phyloP scores from a whole-genome alignment of 2,329 filamentous ascomycete genomes.

The Aspergillus phoenicis region DNA sequence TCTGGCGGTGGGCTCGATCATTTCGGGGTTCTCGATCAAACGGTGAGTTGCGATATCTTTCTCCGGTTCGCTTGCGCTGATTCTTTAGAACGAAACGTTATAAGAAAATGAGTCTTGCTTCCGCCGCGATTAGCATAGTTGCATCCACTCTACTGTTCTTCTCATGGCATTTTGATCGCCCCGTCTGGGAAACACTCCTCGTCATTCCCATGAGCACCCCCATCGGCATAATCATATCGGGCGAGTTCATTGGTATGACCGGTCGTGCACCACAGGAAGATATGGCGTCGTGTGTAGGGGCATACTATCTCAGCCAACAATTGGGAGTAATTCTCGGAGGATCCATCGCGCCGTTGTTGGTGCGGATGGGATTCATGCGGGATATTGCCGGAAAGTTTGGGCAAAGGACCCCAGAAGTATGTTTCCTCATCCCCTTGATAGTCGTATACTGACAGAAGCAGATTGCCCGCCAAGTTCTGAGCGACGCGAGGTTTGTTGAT shows the following conservation, averaged over 20 bases:
- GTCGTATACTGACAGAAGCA: neutral
- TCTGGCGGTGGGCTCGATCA: neutral
- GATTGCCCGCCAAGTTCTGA: neutral
- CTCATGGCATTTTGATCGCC: neutral
- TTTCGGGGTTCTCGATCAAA: neutral
- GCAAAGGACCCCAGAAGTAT: neutral
- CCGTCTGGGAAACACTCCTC: slow-evolving; percentile 2
- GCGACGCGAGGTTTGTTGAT: neutral
- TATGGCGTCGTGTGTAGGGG: neutral
- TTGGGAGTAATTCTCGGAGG: slow-evolving; percentile 5
- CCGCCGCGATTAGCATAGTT: neutral
- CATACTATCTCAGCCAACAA: slow-evolving; percentile 11
- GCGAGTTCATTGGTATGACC: slow-evolving; percentile 7
- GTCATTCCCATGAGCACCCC: slow-evolving; percentile 6
- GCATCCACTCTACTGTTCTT: neutral
- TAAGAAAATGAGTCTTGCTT: neutral
- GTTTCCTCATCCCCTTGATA: neutral
- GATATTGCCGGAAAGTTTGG: neutral
- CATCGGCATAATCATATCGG: slow-evolving; percentile 4
- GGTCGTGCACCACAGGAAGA: neutral
- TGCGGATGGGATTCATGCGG: slow-evolving; percentile 1
- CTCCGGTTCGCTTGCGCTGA: neutral
- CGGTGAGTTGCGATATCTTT: neutral
- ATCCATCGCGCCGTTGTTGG: neutral
- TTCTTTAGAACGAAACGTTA: slow-evolving; percentile 1